Percentiles rank a stretch among this genome's conserved stretches.
Evolutionary conservation across 768 basidiomycete species (phyloP).

Genomic region (Boletales sp.): DNA sequence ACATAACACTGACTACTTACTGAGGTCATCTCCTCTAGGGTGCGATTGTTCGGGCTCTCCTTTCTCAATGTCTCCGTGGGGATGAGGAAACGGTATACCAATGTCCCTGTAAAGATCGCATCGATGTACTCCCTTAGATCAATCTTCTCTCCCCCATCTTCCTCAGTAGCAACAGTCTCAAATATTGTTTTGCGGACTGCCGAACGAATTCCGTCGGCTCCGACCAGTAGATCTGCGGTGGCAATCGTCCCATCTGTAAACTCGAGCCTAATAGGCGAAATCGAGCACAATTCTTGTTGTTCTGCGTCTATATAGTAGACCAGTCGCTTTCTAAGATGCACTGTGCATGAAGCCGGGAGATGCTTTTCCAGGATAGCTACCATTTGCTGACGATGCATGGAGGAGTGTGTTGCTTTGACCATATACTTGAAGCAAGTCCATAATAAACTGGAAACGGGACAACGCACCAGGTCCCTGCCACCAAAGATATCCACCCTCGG

Average conservation of each 20-base stretch:
- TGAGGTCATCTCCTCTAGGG: slow-evolving; percentile 9
- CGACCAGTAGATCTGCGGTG: slow-evolving; percentile 41
- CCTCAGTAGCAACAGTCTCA: slow-evolving; percentile 9
- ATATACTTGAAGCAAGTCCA: not conserved
- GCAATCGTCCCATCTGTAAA: slow-evolving; percentile 16
- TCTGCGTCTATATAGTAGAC: slow-evolving; percentile 8
- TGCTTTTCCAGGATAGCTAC: slow-evolving; percentile 14
- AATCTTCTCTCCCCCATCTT: not conserved
- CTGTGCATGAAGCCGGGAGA: slow-evolving; percentile 16
- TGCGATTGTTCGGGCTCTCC: slow-evolving; percentile 19
- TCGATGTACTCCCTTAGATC: slow-evolving; percentile 14
- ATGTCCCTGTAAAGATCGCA: slow-evolving; percentile 40
- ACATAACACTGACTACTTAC: too few relatives aligned
- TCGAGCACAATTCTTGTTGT: slow-evolving; percentile 26
- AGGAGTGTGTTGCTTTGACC: slow-evolving; percentile 5
- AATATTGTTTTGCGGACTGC: slow-evolving; percentile 24
- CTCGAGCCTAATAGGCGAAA: slow-evolving; percentile 4
- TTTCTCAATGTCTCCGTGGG: slow-evolving; percentile 28
- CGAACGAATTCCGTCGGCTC: slow-evolving; percentile 44
- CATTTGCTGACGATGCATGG: slow-evolving; percentile 23
- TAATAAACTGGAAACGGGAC: too few relatives aligned
- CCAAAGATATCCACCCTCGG: slow-evolving; percentile 31
- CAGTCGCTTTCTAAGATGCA: slow-evolving; percentile 20
- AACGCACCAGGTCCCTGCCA: slow-evolving; percentile 8
- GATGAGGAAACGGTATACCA: slow-evolving; percentile 38